phyloP scores from a whole-genome alignment of 108 stramenopile genomes.

The Pseudonitzschia multiseries region DNA sequence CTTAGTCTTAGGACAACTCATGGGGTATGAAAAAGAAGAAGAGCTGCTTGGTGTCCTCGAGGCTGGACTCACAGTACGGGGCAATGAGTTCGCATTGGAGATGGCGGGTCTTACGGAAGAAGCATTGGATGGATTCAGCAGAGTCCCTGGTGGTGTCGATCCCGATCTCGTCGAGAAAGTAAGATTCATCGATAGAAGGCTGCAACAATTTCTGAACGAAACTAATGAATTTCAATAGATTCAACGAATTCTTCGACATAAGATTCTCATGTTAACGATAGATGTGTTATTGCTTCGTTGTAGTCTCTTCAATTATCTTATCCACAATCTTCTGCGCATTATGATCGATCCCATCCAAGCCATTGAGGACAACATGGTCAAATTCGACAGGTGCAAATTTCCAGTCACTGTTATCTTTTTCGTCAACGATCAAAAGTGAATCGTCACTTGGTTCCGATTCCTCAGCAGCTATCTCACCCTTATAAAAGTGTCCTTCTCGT shows the following conservation, averaged over 20 bases:
- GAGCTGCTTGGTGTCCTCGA: constrained; percentile 76
- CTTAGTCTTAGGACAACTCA: constrained; percentile 66
- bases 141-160: constrained; percentile 58
- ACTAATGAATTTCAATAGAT: constrained; percentile 21
- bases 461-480: constrained; percentile 18
- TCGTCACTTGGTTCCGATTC: constrained; percentile 13
- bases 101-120: constrained; percentile 57
- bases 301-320: constrained; percentile 14
- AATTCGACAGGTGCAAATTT: constrained; percentile 62
- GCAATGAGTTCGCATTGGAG: constrained; percentile 65
- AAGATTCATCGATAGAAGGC: constrained; percentile 52
- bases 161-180: constrained; percentile 60
- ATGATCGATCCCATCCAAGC: constrained; percentile 32
- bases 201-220: constrained; percentile 38
- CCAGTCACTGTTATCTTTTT: constrained; percentile 58
- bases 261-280: not conserved
- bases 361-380: constrained; percentile 49
- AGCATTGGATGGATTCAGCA: constrained; percentile 69
- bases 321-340: constrained; percentile 46
- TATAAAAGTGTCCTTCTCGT: constrained; percentile 73
- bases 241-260: not conserved
- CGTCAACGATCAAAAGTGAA: not conserved
- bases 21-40: constrained; percentile 65
- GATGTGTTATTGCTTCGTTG: not conserved
- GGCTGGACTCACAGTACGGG: constrained; percentile 73